Conservation (phyloP, 345 rosid species). For the Jatropha curcas region DNA sequence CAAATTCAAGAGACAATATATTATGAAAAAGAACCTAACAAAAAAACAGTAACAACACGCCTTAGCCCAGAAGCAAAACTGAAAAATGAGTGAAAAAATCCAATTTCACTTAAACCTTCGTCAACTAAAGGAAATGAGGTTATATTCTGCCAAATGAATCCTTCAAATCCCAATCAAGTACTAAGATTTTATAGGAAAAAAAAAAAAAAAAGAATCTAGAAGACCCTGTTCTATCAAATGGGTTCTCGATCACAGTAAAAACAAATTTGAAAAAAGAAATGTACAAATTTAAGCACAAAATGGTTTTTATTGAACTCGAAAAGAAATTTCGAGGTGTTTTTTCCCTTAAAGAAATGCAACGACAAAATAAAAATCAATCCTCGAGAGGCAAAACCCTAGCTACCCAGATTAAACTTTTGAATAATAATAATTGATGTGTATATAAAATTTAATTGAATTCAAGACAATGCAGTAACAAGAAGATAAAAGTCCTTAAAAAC, state of each 20-base stretch:
- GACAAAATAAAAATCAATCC: not conserved
- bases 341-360: not conserved
- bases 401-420: not conserved
- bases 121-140: not conserved
- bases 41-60: not conserved
- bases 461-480: not conserved
- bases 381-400: not conserved
- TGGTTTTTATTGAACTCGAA: not conserved
- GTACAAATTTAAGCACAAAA: not conserved
- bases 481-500: not conserved
- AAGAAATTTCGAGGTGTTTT: not conserved
- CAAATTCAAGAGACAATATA: not conserved
- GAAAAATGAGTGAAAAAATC: not conserved
- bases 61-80: not conserved
- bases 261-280: too few relatives aligned
- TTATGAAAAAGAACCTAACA: not conserved
- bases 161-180: not conserved
- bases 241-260: not conserved
- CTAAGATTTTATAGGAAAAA: not conserved
- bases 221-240: not conserved
- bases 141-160: not conserved
- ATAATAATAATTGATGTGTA: not conserved
- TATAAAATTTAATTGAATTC: too few relatives aligned
- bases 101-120: not conserved
- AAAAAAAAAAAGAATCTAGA: not conserved